phyloP scores from a whole-genome alignment of 371 early-diverging fungal species.

The Mucor sp. region DNA sequence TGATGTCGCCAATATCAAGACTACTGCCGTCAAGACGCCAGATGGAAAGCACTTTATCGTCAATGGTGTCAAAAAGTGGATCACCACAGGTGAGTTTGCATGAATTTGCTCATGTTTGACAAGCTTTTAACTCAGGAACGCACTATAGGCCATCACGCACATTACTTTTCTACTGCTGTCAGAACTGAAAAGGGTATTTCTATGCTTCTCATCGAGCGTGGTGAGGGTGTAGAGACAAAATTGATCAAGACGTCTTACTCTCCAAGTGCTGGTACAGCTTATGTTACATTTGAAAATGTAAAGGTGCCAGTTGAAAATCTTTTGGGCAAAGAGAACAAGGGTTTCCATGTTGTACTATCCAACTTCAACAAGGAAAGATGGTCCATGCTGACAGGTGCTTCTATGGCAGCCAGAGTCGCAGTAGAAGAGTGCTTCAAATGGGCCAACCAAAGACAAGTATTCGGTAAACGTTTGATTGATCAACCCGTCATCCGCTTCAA shows the following conservation, averaged over 20 bases:
- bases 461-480: slow-evolving; percentile 78
- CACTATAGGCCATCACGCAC: slow-evolving; percentile 79
- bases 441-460: slow-evolving; percentile 65
- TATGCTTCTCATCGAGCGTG: slow-evolving; percentile 83
- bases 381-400: slow-evolving; percentile 42
- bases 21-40: slow-evolving; percentile 72
- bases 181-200: slow-evolving; percentile 76
- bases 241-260: slow-evolving; percentile 77
- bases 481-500: slow-evolving; percentile 74
- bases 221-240: slow-evolving; percentile 77
- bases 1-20: slow-evolving; percentile 80
- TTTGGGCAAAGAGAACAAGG: slow-evolving; percentile 86
- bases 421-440: slow-evolving; percentile 48
- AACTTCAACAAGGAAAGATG: slow-evolving; percentile 77
- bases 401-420: slow-evolving; percentile 31
- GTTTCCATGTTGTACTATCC: slow-evolving; percentile 80
- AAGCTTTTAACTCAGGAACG: too few relatives aligned
- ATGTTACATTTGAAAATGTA: slow-evolving; percentile 84
- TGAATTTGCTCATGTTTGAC: too few relatives aligned
- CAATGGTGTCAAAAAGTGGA: slow-evolving; percentile 90
- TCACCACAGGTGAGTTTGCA: slow-evolving; percentile 43
- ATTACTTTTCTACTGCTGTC: slow-evolving; percentile 70
- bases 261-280: slow-evolving; percentile 81
- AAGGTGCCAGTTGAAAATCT: slow-evolving; percentile 82
- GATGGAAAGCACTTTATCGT: slow-evolving; percentile 68